Base-by-base conservation (phyloP, 371 early-diverging fungal genomes). In the Blastocladiella emersonii region DNA sequence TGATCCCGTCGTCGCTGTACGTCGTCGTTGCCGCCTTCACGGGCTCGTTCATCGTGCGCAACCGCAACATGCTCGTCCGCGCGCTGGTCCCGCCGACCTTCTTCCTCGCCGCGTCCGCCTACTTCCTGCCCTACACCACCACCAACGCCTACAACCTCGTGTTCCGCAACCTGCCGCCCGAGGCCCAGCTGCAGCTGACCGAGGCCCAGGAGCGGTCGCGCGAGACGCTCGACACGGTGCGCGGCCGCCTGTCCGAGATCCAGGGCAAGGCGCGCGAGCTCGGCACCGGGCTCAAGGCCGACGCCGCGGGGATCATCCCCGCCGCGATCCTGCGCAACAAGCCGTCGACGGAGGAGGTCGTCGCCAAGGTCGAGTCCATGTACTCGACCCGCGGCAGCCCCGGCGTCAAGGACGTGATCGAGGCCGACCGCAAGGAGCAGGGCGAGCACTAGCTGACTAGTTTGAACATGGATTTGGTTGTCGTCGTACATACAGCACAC, bases 101-200 rank as follows among this genome's bases (percentile, higher is more conserved):
- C 7, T 13, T 5, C 39, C 39, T 7, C 7, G 7, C 5, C 39
- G 39, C 39, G 39, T 5, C 39, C 39, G 13, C 39, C 5, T 23
- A 57, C 39, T 57, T 57, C n/a, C 35, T 57, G 19, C 57, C 57
- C 21, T 35, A 57, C 36, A 57, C 57, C 3, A 30, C 57, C 23
- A 57, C 57, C 23, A 57, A 57, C 39, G 23, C 25, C 30, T 57
- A 55, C 57, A 57, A 35, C 5, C 30, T 37, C 4, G 21, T 27
- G 19, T 37, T 57, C 35, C 23, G 27, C 57, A 57, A 27, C 57
- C 48, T 27, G n/a, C 57, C 30, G n/a, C 57, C 21, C 34, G 30
- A 57, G 8, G 37, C 30, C 27, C 30, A 30, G n/a, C 57, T 8
- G 57, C 21, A 23, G n/a, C 21, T 57, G 17, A 25, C 8, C 8